Evolutionary conservation across 73 alveolate species (phyloP).

Genomic region (Paramecium octaurelia): DNA sequence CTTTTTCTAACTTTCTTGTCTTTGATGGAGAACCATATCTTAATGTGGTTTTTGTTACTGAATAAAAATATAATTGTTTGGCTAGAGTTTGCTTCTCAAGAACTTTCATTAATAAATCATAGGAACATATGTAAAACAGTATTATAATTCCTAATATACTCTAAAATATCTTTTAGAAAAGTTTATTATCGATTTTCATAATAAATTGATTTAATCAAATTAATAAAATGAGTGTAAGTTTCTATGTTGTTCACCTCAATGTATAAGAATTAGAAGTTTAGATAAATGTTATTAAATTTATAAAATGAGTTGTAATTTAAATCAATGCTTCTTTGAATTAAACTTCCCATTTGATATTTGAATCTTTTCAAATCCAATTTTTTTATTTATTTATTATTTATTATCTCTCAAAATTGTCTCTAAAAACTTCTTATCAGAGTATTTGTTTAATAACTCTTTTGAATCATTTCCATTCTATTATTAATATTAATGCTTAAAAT

Average conservation of each 20-base stretch:
- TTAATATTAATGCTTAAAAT: not conserved
- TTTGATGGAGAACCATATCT: not conserved
- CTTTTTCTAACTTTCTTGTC: not conserved
- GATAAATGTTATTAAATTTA: not conserved
- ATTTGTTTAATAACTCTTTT: not conserved
- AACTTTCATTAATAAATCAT: too few relatives aligned
- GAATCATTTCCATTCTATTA: not conserved
- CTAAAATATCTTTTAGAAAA: not conserved
- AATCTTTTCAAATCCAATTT: not conserved
- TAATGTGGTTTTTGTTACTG: not conserved
- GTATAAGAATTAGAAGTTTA: not conserved
- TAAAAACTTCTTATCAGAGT: not conserved
- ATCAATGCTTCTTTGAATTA: not conserved
- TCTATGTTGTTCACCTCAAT: not conserved
- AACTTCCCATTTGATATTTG: not conserved
- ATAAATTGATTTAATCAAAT: not conserved
- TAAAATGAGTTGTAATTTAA: not conserved
- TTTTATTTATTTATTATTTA: not conserved
- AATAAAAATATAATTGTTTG: too few relatives aligned
- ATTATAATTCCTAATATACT: not conserved
- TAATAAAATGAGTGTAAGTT: not conserved
- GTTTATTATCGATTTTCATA: not conserved
- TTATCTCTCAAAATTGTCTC: not conserved
- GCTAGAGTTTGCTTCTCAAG: too few relatives aligned
- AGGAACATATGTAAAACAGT: too few relatives aligned